Conservation (phyloP, 768 basidiomycete species). For the Stropharia rugosoannulata region DNA sequence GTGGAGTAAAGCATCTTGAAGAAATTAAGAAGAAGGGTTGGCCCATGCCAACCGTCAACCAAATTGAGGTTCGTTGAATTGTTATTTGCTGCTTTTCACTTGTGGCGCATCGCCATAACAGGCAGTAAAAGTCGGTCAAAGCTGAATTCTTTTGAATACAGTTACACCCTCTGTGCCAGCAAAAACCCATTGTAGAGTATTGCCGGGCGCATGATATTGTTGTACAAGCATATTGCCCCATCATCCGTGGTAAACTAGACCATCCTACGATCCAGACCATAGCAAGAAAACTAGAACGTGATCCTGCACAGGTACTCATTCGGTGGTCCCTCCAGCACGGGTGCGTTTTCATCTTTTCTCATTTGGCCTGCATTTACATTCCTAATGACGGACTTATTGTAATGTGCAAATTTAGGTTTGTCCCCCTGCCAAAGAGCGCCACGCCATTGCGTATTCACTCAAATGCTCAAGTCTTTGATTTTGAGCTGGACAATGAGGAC, state of each 20-base stretch:
- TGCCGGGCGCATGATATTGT: constrained; percentile 61
- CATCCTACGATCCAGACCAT: constrained; percentile 52
- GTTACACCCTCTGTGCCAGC: constrained; percentile 85
- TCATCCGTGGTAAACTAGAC: constrained; percentile 60
- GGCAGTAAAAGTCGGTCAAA: not conserved
- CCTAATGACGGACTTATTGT: not conserved
- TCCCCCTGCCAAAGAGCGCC: constrained; percentile 82
- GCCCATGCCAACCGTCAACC: constrained; percentile 73
- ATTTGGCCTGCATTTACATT: not conserved
- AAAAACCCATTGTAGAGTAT: constrained; percentile 74
- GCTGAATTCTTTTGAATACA: constrained; percentile 22
- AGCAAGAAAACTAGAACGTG: constrained; percentile 63
- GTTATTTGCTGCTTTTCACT: no score
- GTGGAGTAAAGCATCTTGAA: constrained; percentile 61
- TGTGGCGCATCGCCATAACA: not conserved
- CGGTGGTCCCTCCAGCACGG: constrained; percentile 90
- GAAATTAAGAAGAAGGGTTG: constrained; percentile 66
- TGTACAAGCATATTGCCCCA: constrained; percentile 76
- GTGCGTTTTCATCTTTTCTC: constrained; percentile 36
- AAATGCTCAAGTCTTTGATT: constrained; percentile 76
- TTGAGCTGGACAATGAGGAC: constrained; percentile 65
- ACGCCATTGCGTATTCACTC: constrained; percentile 68
- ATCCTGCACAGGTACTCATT: constrained; percentile 78
- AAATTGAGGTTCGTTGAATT: constrained; percentile 59
- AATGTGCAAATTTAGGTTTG: constrained; percentile 46